A percentile compares a stretch with the other conserved stretches of the same genome.
Conservation (phyloP, 108 stramenopile species). For the Conticribra weissflogii region DNA sequence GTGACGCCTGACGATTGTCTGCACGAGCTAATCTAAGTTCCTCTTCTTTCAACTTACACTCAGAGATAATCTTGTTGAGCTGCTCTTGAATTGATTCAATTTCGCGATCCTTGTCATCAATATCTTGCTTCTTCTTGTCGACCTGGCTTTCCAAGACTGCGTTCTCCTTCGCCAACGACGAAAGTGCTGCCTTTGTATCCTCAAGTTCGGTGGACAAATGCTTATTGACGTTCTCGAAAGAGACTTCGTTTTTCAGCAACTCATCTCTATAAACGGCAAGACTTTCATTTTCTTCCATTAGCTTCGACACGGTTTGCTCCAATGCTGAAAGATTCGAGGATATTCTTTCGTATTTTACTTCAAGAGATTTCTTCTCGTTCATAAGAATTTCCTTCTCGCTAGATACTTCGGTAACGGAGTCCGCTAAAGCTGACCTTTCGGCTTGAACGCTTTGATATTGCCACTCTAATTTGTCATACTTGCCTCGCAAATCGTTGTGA, state of each 20-base stretch:
- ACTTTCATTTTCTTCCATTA: conserved; percentile 10
- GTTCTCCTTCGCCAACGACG: too few relatives aligned
- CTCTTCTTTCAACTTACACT: neutral
- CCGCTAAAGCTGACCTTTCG: neutral
- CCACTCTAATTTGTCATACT: conserved; percentile 2
- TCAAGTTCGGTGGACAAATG: too few relatives aligned
- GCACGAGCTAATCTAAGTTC: conserved; percentile 19
- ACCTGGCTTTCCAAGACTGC: neutral
- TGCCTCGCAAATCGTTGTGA: conserved; percentile 1
- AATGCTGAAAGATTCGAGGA: conserved; percentile 2
- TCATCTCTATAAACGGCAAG: too few relatives aligned
- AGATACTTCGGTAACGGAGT: neutral
- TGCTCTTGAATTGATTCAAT: neutral
- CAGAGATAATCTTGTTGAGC: neutral
- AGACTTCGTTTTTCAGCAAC: too few relatives aligned
- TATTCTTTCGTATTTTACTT: conserved; percentile 2
- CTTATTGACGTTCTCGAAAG: too few relatives aligned
- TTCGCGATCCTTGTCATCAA: conserved; percentile 1
- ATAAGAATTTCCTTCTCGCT: neutral
- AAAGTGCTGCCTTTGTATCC: too few relatives aligned
- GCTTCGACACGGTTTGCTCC: conserved; percentile 5
- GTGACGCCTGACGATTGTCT: conserved; percentile 4
- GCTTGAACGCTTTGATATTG: conserved; percentile 11
- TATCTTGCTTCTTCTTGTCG: neutral
- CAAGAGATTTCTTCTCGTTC: neutral